Conservation (phyloP, 2,329 filamentous ascomycete species). For the Cercospora janseana region DNA sequence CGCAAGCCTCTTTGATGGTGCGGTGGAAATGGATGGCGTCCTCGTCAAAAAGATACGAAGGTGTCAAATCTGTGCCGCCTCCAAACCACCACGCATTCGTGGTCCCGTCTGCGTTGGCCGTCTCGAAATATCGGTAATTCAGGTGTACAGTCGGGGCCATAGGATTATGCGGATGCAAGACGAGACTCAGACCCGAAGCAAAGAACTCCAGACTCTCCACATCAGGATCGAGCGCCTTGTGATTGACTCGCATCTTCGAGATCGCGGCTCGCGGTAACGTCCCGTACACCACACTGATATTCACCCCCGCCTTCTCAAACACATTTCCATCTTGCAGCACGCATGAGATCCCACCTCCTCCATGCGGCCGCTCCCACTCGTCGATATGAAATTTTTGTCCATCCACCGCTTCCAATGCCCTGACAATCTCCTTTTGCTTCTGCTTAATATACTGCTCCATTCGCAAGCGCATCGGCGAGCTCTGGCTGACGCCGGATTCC, state of each 20-base stretch:
- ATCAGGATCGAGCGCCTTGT: slow-evolving; percentile 79
- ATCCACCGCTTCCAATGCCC: slow-evolving; percentile 78
- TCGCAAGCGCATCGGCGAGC: slow-evolving; percentile 91
- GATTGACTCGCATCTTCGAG: slow-evolving; percentile 87
- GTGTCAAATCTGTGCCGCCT: slow-evolving; percentile 90
- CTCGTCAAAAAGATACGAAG: slow-evolving; percentile 91
- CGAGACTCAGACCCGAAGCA: slow-evolving; percentile 86
- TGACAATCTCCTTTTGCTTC: slow-evolving; percentile 84
- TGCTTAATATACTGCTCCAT: slow-evolving; percentile 97
- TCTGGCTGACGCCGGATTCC: slow-evolving; percentile 68
- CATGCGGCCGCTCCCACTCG: slow-evolving; percentile 81
- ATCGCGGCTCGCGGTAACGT: slow-evolving; percentile 83
- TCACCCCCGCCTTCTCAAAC: slow-evolving; percentile 96
- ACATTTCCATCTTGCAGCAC: slow-evolving; percentile 94
- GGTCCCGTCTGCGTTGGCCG: slow-evolving; percentile 75
- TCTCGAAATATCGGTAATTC: slow-evolving; percentile 99
- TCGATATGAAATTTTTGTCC: slow-evolving; percentile 79
- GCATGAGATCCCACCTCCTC: slow-evolving; percentile 90
- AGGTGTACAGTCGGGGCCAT: slow-evolving; percentile 97
- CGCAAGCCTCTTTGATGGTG: slow-evolving; percentile 87
- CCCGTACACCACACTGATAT: slow-evolving; percentile 92
- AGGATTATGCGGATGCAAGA: slow-evolving; percentile 89
- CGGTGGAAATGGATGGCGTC: slow-evolving; percentile 96
- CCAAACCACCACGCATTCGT: slow-evolving; percentile 97
- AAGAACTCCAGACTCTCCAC: slow-evolving; percentile 91